Conservation (phyloP, 441 rosid genomes). For the Aleurites moluccanus region DNA sequence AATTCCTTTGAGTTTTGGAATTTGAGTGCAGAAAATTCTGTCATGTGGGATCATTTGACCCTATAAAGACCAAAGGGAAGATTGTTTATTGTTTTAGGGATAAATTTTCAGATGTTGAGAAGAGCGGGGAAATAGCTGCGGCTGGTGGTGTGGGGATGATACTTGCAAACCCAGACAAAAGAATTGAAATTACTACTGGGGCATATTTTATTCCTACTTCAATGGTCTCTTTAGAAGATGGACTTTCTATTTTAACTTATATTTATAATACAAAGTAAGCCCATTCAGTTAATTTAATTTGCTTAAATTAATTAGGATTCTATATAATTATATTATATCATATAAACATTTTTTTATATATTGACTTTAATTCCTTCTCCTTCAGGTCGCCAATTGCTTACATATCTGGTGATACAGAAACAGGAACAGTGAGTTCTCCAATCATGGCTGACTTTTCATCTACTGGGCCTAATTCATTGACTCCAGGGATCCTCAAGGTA, state of each 20-base stretch:
- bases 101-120: slow-evolving; percentile 45
- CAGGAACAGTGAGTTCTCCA: slow-evolving; percentile 24
- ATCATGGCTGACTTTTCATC: slow-evolving; percentile 58
- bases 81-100: slow-evolving; percentile 56
- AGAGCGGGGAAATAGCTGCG: slow-evolving; percentile 40
- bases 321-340: background rate
- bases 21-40: slow-evolving; percentile 31
- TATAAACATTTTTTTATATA: background rate
- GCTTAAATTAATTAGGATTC: background rate
- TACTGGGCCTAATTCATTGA: slow-evolving; percentile 45
- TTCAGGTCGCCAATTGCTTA: background rate
- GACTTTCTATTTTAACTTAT: background rate
- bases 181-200: slow-evolving; percentile 45
- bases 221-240: background rate
- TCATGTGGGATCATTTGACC: slow-evolving; percentile 48
- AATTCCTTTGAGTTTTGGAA: too few species aligned
- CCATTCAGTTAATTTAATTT: background rate
- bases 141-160: slow-evolving; percentile 71
- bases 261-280: background rate
- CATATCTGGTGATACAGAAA: background rate
- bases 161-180: slow-evolving; percentile 39
- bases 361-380: background rate
- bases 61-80: slow-evolving; percentile 46
- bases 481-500: slow-evolving; percentile 51
- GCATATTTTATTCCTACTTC: slow-evolving; percentile 62